Base-by-base conservation (phyloP, 306 rosid species). In the Corylus americana region DNA sequence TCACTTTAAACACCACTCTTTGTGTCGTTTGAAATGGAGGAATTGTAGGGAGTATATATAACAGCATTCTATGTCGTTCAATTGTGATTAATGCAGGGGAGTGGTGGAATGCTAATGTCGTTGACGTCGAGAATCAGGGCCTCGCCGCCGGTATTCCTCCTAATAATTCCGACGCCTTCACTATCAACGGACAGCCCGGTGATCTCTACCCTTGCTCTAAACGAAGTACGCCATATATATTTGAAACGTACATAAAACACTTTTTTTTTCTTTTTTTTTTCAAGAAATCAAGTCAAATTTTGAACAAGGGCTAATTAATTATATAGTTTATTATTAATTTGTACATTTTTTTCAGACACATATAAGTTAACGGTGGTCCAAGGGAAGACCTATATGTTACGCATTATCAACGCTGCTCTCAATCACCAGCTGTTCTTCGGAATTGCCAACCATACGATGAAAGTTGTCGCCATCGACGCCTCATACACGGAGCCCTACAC, bases 171-270 rank as follows among this genome's bases (percentile, higher is more conserved):
- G 25, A 80, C 39, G 97, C 92, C 3, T 91, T 80, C 73, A 86
- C 93, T 11, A 93, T 91, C 25, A 93, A 91, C 70, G 98, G 97
- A 54, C 73, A 70, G 25, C 91, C 94, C 1, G 89, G 98, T 22
- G 86, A 91, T 84, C 59, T 74, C 16, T 91, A 88, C 49, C 45
- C 73, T 2, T 91, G 94, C 85, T 76, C 94, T 53, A 49, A 70
- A 79, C 80, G 81, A 20, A 59, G 97, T 93, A 80, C 45, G 77
- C 35, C 35, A 31, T 31, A 0, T 4, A 31, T 31, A 0, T 4
- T 16, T 7, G 1, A 16, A 4, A 11, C 18, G 18, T 0, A 50
- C 18, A 31, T 0, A 50, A 12, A 1, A 31, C 35, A 31, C 35
- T 22, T 22, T 22, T 0, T 22, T 22, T 22, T 22, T n/a, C n/a